Conservation (phyloP, 1,284 basidiomycete species). For the Trichosporon asahii region DNA sequence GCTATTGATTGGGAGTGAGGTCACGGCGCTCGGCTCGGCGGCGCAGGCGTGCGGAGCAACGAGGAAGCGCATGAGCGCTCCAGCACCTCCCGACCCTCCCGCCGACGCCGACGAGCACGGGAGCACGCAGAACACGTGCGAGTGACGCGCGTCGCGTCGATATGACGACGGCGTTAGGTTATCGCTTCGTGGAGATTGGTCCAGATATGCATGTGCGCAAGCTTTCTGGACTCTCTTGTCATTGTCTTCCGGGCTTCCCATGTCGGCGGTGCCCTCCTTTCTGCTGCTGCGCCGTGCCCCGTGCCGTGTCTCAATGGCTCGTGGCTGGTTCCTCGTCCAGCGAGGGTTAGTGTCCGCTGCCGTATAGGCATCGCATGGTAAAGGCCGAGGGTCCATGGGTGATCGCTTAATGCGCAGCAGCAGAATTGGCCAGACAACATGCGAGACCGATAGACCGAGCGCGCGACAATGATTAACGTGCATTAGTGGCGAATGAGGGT, state of each 20-base stretch:
- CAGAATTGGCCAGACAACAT: not conserved
- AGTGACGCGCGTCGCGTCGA: not conserved
- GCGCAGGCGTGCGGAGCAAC: not conserved
- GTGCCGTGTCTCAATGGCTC: not conserved
- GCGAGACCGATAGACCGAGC: not conserved
- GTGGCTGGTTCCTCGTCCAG: not conserved
- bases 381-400: not conserved
- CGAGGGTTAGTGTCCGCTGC: not conserved
- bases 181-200: not conserved
- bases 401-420: not conserved
- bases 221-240: not conserved
- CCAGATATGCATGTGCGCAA: constrained; percentile 5
- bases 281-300: not conserved
- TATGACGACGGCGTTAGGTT: not conserved
- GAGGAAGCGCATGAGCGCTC: not conserved
- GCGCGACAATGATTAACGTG: not conserved
- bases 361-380: not conserved
- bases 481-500: not conserved
- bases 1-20: not conserved
- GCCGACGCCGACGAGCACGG: not conserved
- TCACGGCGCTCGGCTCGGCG: not conserved
- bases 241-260: too few relatives aligned
- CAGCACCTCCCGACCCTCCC: not conserved
- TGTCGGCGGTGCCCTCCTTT: not conserved
- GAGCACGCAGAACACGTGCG: not conserved